A percentile compares a stretch with the other conserved stretches of the same genome.
phyloP scores from a whole-genome alignment of 257 asterid species.

The Solanum tarijense region DNA sequence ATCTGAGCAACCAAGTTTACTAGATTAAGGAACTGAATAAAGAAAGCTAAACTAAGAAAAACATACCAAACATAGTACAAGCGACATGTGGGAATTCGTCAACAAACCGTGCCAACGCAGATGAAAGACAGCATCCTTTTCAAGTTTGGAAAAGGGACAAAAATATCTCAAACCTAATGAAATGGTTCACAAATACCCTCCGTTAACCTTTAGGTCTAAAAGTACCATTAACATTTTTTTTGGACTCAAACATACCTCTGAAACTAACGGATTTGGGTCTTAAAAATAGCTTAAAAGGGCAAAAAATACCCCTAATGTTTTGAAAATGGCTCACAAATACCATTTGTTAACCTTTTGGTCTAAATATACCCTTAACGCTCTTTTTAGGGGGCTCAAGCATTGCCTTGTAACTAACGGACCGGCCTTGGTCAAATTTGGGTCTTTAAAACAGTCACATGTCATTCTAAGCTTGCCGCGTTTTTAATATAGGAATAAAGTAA shows the following conservation, averaged over 20 bases:
- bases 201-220: neutral
- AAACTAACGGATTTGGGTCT: neutral
- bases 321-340: neutral
- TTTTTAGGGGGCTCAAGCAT: neutral
- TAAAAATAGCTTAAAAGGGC: neutral
- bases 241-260: neutral
- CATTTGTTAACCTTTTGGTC: neutral
- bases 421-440: neutral
- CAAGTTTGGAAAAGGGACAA: neutral
- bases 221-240: neutral
- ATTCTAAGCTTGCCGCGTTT: neutral
- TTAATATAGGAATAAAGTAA: neutral
- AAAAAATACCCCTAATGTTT: neutral
- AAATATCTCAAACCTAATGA: neutral
- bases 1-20: constrained; percentile 33
- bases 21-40: constrained; percentile 4
- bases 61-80: neutral
- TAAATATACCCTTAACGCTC: neutral
- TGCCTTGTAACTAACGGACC: neutral
- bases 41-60: neutral
- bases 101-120: neutral
- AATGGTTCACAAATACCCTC: neutral
- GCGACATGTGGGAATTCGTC: neutral
- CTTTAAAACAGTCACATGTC: neutral
- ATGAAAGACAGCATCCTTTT: neutral